These are phyloP conservation scores for Colletotrichum gloeosporioides DNA, from an alignment of 2,329 filamentous ascomycete genomes.

Conservation along the genomic window DNA sequence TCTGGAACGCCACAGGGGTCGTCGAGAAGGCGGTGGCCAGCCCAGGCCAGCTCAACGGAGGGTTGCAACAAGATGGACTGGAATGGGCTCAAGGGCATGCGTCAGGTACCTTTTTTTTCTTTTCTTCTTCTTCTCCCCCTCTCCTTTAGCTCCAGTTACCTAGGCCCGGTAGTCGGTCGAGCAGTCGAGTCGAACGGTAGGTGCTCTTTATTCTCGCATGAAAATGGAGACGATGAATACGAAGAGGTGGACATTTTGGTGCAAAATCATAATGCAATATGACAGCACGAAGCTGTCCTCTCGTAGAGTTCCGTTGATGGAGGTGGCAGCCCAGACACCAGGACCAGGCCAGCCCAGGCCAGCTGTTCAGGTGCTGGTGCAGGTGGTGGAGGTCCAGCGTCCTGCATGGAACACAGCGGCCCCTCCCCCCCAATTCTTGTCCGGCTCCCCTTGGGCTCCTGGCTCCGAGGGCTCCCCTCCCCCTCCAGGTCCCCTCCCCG, in stretches of 20 bases:
- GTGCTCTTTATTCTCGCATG: neutral
- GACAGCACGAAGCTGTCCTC: neutral
- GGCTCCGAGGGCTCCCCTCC: neutral
- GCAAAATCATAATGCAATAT: neutral
- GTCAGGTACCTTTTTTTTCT: neutral
- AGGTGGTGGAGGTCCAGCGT: neutral
- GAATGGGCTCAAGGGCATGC: neutral
- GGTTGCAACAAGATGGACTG: constrained; percentile 1
- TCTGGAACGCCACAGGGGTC: constrained; percentile 17
- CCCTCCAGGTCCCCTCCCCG: neutral
- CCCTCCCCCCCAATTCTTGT: neutral
- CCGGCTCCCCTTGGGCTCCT: neutral
- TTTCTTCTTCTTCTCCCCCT: neutral
- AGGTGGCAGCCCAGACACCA: neutral
- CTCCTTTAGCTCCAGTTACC: neutral
- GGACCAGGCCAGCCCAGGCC: neutral
- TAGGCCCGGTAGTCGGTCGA: neutral
- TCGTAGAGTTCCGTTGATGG: neutral
- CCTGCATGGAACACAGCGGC: neutral
- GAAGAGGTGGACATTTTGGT: neutral
- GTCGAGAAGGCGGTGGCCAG: constrained; percentile 15
- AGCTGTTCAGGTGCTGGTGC: neutral
- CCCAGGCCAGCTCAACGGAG: neutral
- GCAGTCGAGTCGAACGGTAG: neutral
- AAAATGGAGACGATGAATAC: neutral